Conservation (phyloP, 208 protist species). For the Leishmania martiniquensis region DNA sequence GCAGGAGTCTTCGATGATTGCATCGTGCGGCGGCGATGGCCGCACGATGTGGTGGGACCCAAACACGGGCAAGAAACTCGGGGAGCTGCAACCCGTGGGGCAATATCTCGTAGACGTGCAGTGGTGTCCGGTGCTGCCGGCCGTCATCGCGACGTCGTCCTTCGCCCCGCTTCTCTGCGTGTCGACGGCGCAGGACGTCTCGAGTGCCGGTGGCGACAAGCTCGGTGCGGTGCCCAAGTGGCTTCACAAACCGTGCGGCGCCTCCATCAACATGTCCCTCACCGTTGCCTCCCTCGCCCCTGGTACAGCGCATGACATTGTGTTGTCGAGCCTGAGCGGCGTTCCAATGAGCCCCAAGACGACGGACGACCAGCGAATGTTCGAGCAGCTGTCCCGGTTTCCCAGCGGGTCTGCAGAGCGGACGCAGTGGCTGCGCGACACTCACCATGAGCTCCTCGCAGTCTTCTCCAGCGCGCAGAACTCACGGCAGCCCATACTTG, state of each 20-base stretch:
- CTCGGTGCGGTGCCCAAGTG: conserved; percentile 47
- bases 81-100: conserved; percentile 62
- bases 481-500: conserved; percentile 67
- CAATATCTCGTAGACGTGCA: conserved; percentile 95
- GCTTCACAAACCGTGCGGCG: conserved; percentile 63
- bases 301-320: conserved; percentile 37
- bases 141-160: conserved; percentile 90
- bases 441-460: conserved; percentile 58
- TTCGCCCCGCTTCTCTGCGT: conserved; percentile 84
- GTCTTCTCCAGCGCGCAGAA: conserved; percentile 57
- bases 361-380: conserved; percentile 29
- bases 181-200: conserved; percentile 56
- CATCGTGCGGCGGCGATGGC: conserved; percentile 95
- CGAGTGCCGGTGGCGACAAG: conserved; percentile 23
- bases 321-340: conserved; percentile 18
- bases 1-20: conserved; percentile 89
- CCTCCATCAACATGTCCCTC: conserved; percentile 63
- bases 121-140: conserved; percentile 93
- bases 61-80: conserved; percentile 66
- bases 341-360: conserved; percentile 39
- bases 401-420: conserved; percentile 51
- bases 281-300: conserved; percentile 54
- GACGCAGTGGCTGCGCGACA: conserved; percentile 56
- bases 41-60: conserved; percentile 96
- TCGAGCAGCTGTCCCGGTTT: conserved; percentile 31